phyloP scores from a whole-genome alignment of 2,329 filamentous ascomycete genomes.

The Aureobasidium uvarum region DNA sequence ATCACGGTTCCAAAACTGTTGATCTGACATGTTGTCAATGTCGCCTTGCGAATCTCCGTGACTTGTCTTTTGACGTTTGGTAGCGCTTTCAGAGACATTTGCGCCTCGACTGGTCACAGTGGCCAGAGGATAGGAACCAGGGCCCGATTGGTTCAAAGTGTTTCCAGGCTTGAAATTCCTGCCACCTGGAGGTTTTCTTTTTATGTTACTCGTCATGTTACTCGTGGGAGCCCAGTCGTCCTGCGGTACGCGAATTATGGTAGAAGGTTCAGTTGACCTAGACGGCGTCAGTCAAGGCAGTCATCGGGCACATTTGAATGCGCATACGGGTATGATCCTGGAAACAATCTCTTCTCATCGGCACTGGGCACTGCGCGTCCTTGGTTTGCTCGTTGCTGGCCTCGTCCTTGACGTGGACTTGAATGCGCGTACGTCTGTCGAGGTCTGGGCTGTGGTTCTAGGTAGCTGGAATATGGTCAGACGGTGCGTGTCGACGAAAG shows the following conservation, averaged over 20 bases:
- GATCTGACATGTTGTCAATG: neutral
- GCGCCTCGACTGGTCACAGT: neutral
- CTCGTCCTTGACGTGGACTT: neutral
- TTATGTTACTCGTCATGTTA: neutral
- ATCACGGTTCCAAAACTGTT: neutral
- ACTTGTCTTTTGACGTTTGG: conserved; percentile 12
- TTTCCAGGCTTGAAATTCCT: neutral
- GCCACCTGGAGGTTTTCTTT: neutral
- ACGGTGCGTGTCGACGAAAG: neutral
- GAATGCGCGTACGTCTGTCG: neutral
- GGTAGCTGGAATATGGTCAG: neutral
- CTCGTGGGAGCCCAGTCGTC: neutral
- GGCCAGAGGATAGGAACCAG: neutral
- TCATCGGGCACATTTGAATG: too few species aligned
- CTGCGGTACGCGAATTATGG: neutral
- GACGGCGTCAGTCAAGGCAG: neutral
- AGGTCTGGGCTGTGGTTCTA: neutral
- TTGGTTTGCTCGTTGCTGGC: neutral
- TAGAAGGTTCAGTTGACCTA: neutral
- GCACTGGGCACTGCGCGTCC: neutral
- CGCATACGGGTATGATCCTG: neutral
- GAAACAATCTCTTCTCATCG: conserved; percentile 6
- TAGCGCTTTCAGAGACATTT: neutral
- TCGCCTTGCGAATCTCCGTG: neutral
- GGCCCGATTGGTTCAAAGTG: neutral